Evolutionary conservation across 257 asterid genomes (phyloP).

Genomic region (Lithospermum erythrorhizon): DNA sequence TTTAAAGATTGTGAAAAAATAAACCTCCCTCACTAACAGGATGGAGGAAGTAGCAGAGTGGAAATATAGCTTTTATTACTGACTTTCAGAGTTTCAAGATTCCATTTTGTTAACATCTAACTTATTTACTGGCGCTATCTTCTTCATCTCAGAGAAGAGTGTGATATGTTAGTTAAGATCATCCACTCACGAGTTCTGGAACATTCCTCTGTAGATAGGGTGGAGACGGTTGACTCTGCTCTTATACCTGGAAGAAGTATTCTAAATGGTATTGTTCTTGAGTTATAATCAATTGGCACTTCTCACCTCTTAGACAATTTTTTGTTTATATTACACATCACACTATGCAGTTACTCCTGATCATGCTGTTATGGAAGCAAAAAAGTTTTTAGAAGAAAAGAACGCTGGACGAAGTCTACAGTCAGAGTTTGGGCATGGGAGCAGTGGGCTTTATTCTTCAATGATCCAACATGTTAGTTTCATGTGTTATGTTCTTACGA

Average conservation of each 20-base stretch:
- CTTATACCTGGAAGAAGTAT: constrained; percentile 20
- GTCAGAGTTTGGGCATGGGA: constrained; percentile 20
- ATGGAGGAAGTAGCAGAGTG: not conserved
- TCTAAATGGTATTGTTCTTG: constrained; percentile 30
- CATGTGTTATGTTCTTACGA: not conserved
- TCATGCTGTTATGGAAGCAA: constrained; percentile 62
- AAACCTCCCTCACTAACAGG: no score
- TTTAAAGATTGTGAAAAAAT: no score
- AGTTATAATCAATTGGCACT: not conserved
- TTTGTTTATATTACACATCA: constrained; percentile 8
- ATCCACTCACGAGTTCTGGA: constrained; percentile 61
- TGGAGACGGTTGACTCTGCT: constrained; percentile 21
- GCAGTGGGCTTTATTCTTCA: constrained; percentile 17
- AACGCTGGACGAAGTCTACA: constrained; percentile 36
- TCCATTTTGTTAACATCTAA: not conserved
- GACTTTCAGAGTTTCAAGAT: constrained; percentile 1
- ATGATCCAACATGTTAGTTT: constrained; percentile 32
- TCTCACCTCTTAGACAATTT: constrained; percentile 9
- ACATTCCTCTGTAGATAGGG: constrained; percentile 24
- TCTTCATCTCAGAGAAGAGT: constrained; percentile 52
- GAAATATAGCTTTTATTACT: not conserved
- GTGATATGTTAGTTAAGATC: constrained; percentile 46
- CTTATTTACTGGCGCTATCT: constrained; percentile 8
- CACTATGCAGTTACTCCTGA: constrained; percentile 33
- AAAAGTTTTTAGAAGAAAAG: constrained; percentile 65